A percentile compares a stretch with the other conserved stretches of the same genome.
Evolutionary conservation across 2,329 filamentous ascomycete genomes (phyloP).

Genomic region (Penicillium palitans): DNA sequence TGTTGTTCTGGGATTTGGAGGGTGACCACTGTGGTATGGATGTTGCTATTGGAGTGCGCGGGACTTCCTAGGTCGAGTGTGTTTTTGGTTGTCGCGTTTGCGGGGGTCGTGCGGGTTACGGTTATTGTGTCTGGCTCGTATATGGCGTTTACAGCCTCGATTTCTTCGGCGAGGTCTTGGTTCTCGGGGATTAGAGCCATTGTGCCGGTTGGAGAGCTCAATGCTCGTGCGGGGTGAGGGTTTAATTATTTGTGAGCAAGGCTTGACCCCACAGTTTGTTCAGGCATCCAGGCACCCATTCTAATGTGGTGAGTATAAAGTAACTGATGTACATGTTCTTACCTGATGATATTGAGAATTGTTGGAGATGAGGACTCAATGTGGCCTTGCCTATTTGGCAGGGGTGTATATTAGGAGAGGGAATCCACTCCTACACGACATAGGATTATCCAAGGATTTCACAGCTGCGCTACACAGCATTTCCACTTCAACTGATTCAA

Average conservation of each 20-base stretch:
- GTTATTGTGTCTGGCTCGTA: constrained; percentile 66
- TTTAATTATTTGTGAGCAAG: constrained; percentile 8
- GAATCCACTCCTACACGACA: not conserved
- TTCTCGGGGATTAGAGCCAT: constrained; percentile 27
- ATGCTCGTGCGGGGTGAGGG: constrained; percentile 7
- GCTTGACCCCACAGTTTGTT: constrained; percentile 11
- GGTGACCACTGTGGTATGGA: constrained; percentile 49
- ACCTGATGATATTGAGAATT: not conserved
- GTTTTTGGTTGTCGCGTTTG: constrained; percentile 25
- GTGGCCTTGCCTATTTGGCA: not conserved
- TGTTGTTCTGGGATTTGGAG: constrained; percentile 65
- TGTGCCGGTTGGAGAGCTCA: constrained; percentile 9
- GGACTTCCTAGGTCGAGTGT: constrained; percentile 32
- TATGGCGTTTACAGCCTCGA: constrained; percentile 54
- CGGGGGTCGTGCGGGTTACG: constrained; percentile 28
- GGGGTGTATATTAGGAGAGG: not conserved
- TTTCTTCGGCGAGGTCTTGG: constrained; percentile 48
- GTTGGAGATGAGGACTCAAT: not conserved
- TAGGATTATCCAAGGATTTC: not conserved
- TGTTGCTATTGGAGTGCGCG: constrained; percentile 17
- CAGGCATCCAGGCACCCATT: constrained; percentile 16
- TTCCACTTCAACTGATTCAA: too few species aligned
- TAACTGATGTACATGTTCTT: not conserved
- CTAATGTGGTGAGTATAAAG: not conserved
- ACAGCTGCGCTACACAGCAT: not conserved